Percentiles rank a stretch among this genome's conserved stretches.
Conservation (phyloP, 176 grass and related monocot genomes). For the Paspalum vaginatum region DNA sequence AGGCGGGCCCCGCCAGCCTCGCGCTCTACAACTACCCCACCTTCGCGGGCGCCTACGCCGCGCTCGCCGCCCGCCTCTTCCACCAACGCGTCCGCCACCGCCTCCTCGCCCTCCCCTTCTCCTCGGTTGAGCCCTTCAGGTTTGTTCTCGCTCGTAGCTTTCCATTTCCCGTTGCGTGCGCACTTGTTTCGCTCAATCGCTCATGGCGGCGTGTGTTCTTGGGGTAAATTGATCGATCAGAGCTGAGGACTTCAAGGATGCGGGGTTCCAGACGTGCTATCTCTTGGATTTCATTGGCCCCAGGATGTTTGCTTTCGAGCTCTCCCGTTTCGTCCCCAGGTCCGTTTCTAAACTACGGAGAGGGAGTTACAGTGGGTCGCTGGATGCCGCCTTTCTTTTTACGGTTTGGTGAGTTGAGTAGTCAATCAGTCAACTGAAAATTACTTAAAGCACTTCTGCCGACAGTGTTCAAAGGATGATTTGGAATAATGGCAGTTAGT, state of each 20-base stretch:
- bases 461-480: not conserved
- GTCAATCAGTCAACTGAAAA: not conserved
- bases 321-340: conserved; percentile 66
- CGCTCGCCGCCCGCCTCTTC: conserved; percentile 76
- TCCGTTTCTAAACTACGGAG: conserved; percentile 23
- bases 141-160: conserved; percentile 9
- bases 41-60: conserved; percentile 78
- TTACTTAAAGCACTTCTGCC: not conserved
- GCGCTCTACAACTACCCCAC: conserved; percentile 92
- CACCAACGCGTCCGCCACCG: conserved; percentile 45
- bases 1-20: conserved; percentile 42
- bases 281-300: conserved; percentile 92
- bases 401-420: not conserved
- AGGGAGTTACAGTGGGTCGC: not conserved
- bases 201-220: conserved; percentile 22
- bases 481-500: not conserved
- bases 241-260: conserved; percentile 58
- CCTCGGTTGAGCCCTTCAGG: conserved; percentile 78
- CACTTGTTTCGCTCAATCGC: not conserved
- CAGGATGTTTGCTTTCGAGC: conserved; percentile 59
- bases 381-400: not conserved
- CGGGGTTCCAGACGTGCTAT: conserved; percentile 68
- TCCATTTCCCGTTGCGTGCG: not conserved
- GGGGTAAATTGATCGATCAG: conserved; percentile 29
- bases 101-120: conserved; percentile 79